Conservation (phyloP, 2,329 filamentous ascomycete genomes). For the Emmonsiellopsis sp. region DNA sequence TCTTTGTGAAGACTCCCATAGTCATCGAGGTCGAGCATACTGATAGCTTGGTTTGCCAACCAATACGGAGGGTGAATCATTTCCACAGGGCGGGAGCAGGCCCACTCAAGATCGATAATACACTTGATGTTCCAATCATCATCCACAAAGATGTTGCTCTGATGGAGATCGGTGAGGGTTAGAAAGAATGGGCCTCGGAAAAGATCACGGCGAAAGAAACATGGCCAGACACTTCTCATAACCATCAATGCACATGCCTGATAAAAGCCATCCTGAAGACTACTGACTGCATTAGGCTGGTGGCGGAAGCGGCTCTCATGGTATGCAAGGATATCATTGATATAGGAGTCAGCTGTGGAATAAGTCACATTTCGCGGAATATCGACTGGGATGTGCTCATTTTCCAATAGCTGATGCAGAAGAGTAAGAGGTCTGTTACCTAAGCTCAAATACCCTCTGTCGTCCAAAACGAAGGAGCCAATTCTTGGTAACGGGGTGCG, state of each 20-base stretch:
- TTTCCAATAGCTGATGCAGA: conserved; percentile 15
- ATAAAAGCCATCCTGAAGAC: conserved; percentile 18
- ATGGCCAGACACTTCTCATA: conserved; percentile 21
- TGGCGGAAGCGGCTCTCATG: conserved; percentile 19
- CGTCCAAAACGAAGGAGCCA: conserved; percentile 23
- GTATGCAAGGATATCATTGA: conserved; percentile 17
- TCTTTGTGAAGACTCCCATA: conserved; percentile 7
- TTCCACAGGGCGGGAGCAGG: conserved; percentile 22
- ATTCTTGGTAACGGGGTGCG: conserved; percentile 22
- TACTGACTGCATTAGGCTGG: conserved; percentile 20
- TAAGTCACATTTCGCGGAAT: conserved; percentile 18
- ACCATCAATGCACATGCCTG: conserved; percentile 22
- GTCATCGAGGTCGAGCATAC: conserved; percentile 10
- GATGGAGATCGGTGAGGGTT: conserved; percentile 31
- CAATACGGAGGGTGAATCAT: conserved; percentile 22
- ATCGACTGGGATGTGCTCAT: conserved; percentile 17
- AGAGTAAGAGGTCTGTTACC: conserved; percentile 17
- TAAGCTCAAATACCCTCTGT: conserved; percentile 15
- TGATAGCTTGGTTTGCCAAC: conserved; percentile 16
- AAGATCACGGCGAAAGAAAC: conserved; percentile 21
- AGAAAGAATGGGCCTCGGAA: conserved; percentile 27
- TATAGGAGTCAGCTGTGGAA: conserved; percentile 16
- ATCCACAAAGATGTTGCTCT: conserved; percentile 28
- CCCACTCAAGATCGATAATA: conserved; percentile 27
- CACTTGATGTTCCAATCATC: conserved; percentile 24